Percentiles rank a stretch among this genome's conserved stretches.
phyloP scores from a whole-genome alignment of 768 basidiomycete species.

The Trametes elegans region DNA sequence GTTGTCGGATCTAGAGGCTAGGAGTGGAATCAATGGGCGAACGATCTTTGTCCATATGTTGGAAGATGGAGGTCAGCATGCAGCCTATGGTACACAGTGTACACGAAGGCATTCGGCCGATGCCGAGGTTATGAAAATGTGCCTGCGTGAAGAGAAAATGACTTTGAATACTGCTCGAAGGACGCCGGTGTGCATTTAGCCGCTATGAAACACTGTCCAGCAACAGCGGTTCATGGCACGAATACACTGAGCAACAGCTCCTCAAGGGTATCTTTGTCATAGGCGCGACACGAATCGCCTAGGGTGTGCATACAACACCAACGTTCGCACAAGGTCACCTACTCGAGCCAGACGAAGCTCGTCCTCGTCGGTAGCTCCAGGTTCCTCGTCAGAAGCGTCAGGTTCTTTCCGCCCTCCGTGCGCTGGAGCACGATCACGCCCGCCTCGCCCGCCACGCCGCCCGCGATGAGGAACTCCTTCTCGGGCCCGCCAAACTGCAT shows the following conservation, averaged over 20 bases:
- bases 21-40: too few relatives aligned
- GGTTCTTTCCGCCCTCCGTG: constrained; percentile 48
- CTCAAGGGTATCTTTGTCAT: background rate
- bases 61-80: too few relatives aligned
- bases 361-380: constrained; percentile 49
- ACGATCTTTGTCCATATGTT: too few relatives aligned
- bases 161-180: too few relatives aligned
- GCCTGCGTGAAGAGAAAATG: too few relatives aligned
- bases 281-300: background rate
- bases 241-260: background rate
- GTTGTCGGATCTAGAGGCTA: too few relatives aligned
- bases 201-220: too few relatives aligned
- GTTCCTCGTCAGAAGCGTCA: constrained; percentile 54
- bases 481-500: constrained; percentile 55
- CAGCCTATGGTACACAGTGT: too few relatives aligned
- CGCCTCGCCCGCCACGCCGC: constrained; percentile 48
- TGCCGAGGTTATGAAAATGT: too few relatives aligned
- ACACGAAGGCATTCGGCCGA: too few relatives aligned
- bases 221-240: too few relatives aligned
- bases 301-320: background rate
- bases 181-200: too few relatives aligned
- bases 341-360: constrained; percentile 38
- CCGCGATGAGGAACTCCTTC: constrained; percentile 55
- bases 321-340: background rate
- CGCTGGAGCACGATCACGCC: constrained; percentile 60